Conservation (phyloP, 192 early-diverging fungal genomes). For the Diversispora epigaea region DNA sequence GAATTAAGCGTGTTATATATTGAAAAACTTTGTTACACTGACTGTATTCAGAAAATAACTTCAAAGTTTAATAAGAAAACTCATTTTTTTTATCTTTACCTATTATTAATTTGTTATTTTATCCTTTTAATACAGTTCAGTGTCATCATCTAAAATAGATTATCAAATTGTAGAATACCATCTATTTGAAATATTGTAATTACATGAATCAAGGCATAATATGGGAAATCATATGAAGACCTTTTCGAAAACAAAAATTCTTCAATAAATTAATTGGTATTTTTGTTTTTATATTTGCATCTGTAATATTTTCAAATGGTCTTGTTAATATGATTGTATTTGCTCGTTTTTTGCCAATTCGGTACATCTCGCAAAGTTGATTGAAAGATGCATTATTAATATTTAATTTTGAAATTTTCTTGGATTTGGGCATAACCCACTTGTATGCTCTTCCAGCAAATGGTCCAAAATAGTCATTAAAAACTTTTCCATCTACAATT, state of each 20-base stretch:
- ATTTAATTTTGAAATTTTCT: neutral
- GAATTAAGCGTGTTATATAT: too few species aligned
- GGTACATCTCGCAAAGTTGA: neutral
- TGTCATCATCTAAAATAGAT: neutral
- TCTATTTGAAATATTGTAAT: neutral
- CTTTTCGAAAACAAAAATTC: neutral
- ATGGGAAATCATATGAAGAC: constrained; percentile 3
- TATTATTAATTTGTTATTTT: too few species aligned
- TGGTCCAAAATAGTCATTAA: constrained; percentile 35
- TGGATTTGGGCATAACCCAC: neutral
- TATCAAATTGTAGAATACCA: neutral
- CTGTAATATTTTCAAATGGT: neutral
- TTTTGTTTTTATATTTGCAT: neutral
- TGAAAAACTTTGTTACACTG: too few species aligned
- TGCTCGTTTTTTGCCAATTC: neutral
- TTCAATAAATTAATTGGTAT: constrained; percentile 9
- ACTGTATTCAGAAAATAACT: too few species aligned
- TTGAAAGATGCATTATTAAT: neutral
- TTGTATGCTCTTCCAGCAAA: constrained; percentile 37
- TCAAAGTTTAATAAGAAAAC: too few species aligned
- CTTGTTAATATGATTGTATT: neutral
- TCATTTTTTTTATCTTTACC: too few species aligned
- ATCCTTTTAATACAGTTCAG: neutral
- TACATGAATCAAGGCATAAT: constrained; percentile 5
- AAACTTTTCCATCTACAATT: constrained; percentile 38